Conservation (phyloP, 106 monocot species). For the Dendrobium officinale region DNA sequence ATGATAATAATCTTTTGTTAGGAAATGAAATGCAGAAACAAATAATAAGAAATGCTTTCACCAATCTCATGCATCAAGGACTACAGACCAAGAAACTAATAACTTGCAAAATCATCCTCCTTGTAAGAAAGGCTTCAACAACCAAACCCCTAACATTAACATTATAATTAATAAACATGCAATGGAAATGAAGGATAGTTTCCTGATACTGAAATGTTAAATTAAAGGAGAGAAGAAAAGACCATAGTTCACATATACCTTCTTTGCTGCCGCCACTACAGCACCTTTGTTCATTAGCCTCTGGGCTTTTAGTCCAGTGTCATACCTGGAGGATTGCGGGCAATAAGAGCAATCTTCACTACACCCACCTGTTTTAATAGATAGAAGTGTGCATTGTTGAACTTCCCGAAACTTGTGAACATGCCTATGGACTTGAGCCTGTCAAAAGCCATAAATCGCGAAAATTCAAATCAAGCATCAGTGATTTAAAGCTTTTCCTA, state of each 20-base stretch:
- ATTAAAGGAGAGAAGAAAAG: background rate
- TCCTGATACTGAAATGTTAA: background rate
- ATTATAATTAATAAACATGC: background rate
- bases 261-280: constrained; percentile 78
- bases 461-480: background rate
- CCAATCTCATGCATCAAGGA: background rate
- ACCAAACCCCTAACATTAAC: background rate
- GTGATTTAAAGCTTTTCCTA: background rate
- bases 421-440: constrained; percentile 97
- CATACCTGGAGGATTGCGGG: constrained; percentile 91
- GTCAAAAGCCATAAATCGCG: constrained; percentile 12
- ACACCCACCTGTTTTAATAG: constrained; percentile 96
- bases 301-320: constrained; percentile 88
- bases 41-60: background rate
- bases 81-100: background rate
- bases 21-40: background rate
- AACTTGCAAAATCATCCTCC: background rate
- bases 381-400: constrained; percentile 96
- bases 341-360: constrained; percentile 99
- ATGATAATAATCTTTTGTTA: background rate
- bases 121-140: background rate
- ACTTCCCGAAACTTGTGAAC: constrained; percentile 91
- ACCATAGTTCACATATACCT: constrained; percentile 31
- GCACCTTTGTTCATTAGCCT: constrained; percentile 83
- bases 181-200: background rate